Evolutionary conservation across 306 rosid genomes (phyloP).

Genomic region (Mimosa pudica): DNA sequence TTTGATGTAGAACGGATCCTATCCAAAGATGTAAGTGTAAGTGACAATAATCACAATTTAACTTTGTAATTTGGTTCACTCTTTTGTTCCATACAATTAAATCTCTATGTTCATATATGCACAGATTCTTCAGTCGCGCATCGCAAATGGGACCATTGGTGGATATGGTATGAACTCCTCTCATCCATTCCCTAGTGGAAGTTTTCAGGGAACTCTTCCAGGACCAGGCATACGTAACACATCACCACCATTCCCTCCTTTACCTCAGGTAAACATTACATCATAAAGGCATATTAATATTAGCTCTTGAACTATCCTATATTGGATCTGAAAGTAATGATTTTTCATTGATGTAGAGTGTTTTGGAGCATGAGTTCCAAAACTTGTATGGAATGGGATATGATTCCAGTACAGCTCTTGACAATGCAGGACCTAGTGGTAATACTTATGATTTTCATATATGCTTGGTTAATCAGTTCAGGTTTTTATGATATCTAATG

Average conservation of each 20-base stretch:
- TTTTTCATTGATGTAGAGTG: conserved; percentile 43
- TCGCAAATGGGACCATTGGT: conserved; percentile 44
- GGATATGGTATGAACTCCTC: conserved; percentile 54
- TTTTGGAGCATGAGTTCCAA: conserved; percentile 61
- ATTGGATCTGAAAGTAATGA: conserved; percentile 20
- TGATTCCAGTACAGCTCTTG: conserved; percentile 49
- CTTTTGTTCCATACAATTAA: not conserved
- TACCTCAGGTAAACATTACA: conserved; percentile 58
- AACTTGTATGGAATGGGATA: conserved; percentile 67
- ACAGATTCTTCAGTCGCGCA: conserved; percentile 56
- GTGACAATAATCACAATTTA: conserved; percentile 30
- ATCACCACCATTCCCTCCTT: conserved; percentile 54
- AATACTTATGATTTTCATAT: conserved; percentile 22
- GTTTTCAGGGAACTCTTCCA: conserved; percentile 52
- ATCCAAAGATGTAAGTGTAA: conserved; percentile 79
- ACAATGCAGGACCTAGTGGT: conserved; percentile 68
- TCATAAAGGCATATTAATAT: not conserved
- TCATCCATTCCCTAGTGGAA: conserved; percentile 48
- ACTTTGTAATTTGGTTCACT: not conserved
- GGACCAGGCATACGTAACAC: conserved; percentile 42
- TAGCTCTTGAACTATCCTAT: not conserved
- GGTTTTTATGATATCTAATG: conserved; percentile 11
- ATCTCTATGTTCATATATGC: conserved; percentile 19
- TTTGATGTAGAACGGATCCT: conserved; percentile 61
- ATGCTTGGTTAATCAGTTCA: conserved; percentile 10